Percentiles rank a stretch among this genome's conserved stretches.
Evolutionary conservation across 768 basidiomycete genomes (phyloP).

Genomic region (Podaxis rugospora): DNA sequence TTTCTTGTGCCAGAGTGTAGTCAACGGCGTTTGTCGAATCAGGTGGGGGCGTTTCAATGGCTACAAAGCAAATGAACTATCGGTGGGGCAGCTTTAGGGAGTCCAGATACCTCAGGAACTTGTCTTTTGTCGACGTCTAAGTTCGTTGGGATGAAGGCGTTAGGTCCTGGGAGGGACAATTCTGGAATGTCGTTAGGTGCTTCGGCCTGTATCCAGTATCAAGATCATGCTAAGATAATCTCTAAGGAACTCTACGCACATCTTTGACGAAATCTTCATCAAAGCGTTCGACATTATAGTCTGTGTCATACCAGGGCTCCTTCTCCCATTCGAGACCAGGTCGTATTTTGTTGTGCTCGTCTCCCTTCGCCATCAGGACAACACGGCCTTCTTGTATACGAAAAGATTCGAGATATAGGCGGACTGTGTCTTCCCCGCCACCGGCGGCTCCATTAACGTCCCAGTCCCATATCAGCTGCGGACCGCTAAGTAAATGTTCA

Average conservation of each 20-base stretch:
- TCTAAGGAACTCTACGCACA: slow-evolving; percentile 27
- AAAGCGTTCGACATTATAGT: slow-evolving; percentile 72
- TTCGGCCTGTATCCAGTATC: slow-evolving; percentile 44
- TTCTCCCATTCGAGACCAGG: slow-evolving; percentile 52
- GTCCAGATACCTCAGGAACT: slow-evolving; percentile 48
- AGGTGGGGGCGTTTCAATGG: slow-evolving; percentile 71
- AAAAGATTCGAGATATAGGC: slow-evolving; percentile 57
- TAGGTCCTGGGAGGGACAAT: slow-evolving; percentile 76
- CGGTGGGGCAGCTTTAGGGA: not conserved
- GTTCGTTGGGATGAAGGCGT: slow-evolving; percentile 87
- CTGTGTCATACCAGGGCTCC: slow-evolving; percentile 93
- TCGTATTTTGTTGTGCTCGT: slow-evolving; percentile 49
- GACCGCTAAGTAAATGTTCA: slow-evolving; percentile 68
- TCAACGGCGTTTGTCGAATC: slow-evolving; percentile 65
- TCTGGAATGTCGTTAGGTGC: slow-evolving; percentile 60
- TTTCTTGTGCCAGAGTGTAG: slow-evolving; percentile 92
- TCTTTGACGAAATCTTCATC: slow-evolving; percentile 56
- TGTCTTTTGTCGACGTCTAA: slow-evolving; percentile 79
- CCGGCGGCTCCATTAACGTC: slow-evolving; percentile 40
- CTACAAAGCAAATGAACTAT: slow-evolving; percentile 32
- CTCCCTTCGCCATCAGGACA: slow-evolving; percentile 75
- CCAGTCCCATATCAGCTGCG: slow-evolving; percentile 73
- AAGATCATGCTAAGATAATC: not conserved
- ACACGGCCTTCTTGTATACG: slow-evolving; percentile 57
- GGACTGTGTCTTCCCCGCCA: slow-evolving; percentile 45